Percentiles rank a stretch among this genome's conserved stretches.
Evolutionary conservation across 2,329 filamentous ascomycete genomes (phyloP).

Genomic region (Aciculosporium take): DNA sequence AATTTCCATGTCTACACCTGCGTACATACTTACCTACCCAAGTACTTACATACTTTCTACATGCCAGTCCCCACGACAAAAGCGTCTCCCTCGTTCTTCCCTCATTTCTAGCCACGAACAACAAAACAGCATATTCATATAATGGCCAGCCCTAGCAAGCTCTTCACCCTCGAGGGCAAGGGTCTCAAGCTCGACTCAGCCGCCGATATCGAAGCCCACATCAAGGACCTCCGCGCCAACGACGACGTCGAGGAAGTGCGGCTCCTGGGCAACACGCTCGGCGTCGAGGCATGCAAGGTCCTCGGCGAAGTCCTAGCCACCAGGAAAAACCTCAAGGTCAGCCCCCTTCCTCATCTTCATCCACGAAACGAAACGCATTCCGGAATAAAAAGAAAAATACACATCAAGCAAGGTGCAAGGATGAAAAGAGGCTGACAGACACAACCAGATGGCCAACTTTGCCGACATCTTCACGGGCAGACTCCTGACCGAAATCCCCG

Average conservation of each 20-base stretch:
- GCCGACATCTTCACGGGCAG: slow-evolving; percentile 97
- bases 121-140: slow-evolving; percentile 4
- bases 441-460: slow-evolving; percentile 58
- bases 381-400: not conserved
- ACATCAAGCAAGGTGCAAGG: not conserved
- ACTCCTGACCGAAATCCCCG: slow-evolving; percentile 83
- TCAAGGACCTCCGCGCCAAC: slow-evolving; percentile 58
- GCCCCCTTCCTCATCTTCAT: not conserved
- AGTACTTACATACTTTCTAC: no score
- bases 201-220: slow-evolving; percentile 72
- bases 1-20: slow-evolving; percentile 2
- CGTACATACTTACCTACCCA: no score
- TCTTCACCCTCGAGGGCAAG: slow-evolving; percentile 86
- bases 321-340: slow-evolving; percentile 66
- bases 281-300: slow-evolving; percentile 72
- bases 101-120: slow-evolving; percentile 1
- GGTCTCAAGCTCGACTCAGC: slow-evolving; percentile 84
- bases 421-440: no score
- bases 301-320: slow-evolving; percentile 71
- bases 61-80: not conserved
- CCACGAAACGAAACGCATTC: no score
- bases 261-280: slow-evolving; percentile 82
- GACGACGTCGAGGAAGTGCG: slow-evolving; percentile 71
- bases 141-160: slow-evolving; percentile 32
- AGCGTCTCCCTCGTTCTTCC: slow-evolving; percentile 3